A percentile compares a stretch with the other conserved stretches of the same genome.
These are phyloP conservation scores for Usnea hakonensis DNA, from an alignment of 495 filamentous ascomycete species.

Conservation along the genomic window DNA sequence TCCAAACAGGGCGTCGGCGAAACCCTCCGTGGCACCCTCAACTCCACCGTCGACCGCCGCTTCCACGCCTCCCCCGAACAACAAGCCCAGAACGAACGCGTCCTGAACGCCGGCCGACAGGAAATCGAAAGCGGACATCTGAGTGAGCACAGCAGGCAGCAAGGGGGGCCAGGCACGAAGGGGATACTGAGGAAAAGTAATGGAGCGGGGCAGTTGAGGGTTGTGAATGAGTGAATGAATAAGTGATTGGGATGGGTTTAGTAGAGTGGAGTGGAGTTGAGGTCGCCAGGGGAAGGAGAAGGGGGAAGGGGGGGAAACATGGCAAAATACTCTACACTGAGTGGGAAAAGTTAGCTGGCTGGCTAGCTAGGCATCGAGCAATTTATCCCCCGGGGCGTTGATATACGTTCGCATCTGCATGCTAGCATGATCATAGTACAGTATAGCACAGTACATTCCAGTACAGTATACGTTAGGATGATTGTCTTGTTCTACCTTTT, in stretches of 20 bases:
- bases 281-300: not conserved
- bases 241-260: not conserved
- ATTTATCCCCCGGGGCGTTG: no score
- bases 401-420: no score
- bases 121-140: constrained; percentile 21
- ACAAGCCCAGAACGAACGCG: constrained; percentile 13
- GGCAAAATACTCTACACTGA: no score
- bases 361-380: no score
- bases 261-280: no score
- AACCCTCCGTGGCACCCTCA: constrained; percentile 26
- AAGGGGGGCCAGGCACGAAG: constrained; percentile 15
- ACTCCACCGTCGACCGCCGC: constrained; percentile 20
- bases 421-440: no score
- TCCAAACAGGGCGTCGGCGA: constrained; percentile 20
- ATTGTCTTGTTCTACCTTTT: no score
- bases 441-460: no score
- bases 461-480: no score
- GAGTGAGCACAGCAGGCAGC: constrained; percentile 13
- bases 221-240: constrained; percentile 14
- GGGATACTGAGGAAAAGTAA: constrained; percentile 21
- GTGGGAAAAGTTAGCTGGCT: no score
- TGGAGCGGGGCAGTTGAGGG: constrained; percentile 11
- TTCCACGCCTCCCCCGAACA: constrained; percentile 12
- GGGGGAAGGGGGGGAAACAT: no score
- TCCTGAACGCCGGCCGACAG: constrained; percentile 15